Evolutionary conservation across 192 early-diverging fungal species (phyloP).

Genomic region (Obelidium mucronatum): DNA sequence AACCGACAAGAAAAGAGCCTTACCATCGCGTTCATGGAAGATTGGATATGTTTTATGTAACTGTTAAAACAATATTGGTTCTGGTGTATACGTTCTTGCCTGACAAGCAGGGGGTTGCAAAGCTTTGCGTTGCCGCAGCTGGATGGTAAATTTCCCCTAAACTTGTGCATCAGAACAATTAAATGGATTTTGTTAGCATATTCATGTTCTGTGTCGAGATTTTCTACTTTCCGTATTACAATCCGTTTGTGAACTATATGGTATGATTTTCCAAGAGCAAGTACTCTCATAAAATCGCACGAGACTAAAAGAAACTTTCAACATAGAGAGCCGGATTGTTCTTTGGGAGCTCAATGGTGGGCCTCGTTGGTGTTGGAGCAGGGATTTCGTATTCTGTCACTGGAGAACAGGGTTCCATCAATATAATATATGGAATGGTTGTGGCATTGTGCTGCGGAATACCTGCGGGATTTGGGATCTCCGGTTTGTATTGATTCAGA

Average conservation of each 20-base stretch:
- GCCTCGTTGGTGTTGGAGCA: neutral
- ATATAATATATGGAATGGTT: neutral
- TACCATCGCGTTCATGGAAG: slow-evolving; percentile 14
- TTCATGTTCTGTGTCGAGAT: neutral
- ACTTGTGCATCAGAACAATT: no score
- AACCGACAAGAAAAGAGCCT: slow-evolving; percentile 5
- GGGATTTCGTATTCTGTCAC: neutral
- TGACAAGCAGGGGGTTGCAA: neutral
- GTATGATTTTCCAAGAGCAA: neutral
- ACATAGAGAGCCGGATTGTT: slow-evolving; percentile 19
- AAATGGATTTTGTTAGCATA: neutral
- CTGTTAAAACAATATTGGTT: neutral
- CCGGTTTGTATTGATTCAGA: no score
- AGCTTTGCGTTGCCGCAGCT: neutral
- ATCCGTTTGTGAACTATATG: slow-evolving; percentile 11
- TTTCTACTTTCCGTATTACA: slow-evolving; percentile 28
- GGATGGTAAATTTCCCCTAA: neutral
- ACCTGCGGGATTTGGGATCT: neutral
- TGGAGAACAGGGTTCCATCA: no score
- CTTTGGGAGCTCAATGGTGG: neutral
- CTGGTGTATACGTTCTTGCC: neutral
- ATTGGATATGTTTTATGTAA: slow-evolving; percentile 14
- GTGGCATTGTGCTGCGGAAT: neutral
- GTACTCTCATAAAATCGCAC: no score
- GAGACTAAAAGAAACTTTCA: no score